Conservation (phyloP, 1,284 basidiomycete species). For the Rhodofomes roseus region DNA sequence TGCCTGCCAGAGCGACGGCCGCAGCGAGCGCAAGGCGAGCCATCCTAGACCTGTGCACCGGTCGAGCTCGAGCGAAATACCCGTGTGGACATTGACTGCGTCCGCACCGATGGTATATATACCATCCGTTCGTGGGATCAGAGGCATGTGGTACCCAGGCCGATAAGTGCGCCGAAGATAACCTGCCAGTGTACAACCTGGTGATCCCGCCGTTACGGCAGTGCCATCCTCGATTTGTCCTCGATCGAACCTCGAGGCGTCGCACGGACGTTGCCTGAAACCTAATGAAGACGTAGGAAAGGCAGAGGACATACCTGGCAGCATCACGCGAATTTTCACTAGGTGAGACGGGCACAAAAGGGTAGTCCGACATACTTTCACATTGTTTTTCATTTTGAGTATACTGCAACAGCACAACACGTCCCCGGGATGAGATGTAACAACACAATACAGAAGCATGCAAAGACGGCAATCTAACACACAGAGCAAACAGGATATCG, state of each 20-base stretch:
- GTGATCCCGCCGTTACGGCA: not conserved
- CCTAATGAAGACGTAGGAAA: not conserved
- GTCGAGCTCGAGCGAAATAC: not conserved
- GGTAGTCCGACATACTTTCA: not conserved
- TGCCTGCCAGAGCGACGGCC: not conserved
- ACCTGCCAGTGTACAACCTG: not conserved
- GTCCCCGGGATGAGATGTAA: slow-evolving; percentile 15
- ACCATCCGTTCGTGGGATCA: not conserved
- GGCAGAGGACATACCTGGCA: not conserved
- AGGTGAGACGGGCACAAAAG: not conserved
- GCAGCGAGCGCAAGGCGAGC: not conserved
- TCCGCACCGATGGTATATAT: not conserved
- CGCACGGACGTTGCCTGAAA: not conserved
- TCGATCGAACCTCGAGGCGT: not conserved
- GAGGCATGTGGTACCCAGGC: not conserved
- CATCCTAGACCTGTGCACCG: slow-evolving; percentile 1
- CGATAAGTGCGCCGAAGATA: slow-evolving; percentile 1
- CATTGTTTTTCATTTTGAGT: slow-evolving; percentile 11
- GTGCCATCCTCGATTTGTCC: not conserved
- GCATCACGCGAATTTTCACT: not conserved
- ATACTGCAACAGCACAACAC: slow-evolving; percentile 28
- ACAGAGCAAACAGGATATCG: slow-evolving; percentile 8
- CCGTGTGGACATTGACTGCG: not conserved
- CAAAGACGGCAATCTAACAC: slow-evolving; percentile 11
- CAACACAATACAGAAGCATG: slow-evolving; percentile 17